Conservation (phyloP, 75 land plant species). For the Cupressus sempervirens region DNA sequence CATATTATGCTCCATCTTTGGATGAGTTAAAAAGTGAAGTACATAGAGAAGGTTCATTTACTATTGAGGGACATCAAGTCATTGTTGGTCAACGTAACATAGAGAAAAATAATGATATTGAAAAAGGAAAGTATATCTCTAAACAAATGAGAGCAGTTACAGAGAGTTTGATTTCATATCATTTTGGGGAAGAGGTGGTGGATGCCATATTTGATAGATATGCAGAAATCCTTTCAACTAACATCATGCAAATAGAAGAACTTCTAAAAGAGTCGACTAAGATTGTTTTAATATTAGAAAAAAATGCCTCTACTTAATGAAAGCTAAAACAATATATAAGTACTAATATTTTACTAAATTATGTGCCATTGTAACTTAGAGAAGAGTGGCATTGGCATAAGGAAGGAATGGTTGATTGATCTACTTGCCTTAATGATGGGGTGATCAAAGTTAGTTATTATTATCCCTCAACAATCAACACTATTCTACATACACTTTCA, state of each 20-base stretch:
- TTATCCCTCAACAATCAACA: too few species aligned
- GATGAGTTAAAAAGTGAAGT: slow-evolving; percentile 11
- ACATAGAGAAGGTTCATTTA: slow-evolving; percentile 17
- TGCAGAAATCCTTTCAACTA: background rate
- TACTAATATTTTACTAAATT: too few species aligned
- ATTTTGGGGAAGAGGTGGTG: slow-evolving; percentile 17
- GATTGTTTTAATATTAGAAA: background rate
- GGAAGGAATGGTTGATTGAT: too few species aligned
- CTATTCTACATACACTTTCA: too few species aligned
- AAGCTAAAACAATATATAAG: background rate
- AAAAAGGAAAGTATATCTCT: background rate
- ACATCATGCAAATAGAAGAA: background rate
- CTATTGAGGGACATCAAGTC: background rate
- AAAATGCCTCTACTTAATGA: background rate
- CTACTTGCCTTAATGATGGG: too few species aligned
- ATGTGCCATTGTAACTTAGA: too few species aligned
- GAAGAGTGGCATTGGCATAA: too few species aligned
- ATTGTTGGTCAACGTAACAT: background rate
- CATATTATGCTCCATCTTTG: slow-evolving; percentile 17
- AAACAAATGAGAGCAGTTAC: slow-evolving; percentile 24
- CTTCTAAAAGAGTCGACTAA: background rate
- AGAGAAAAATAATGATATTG: slow-evolving; percentile 1
- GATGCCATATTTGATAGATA: background rate
- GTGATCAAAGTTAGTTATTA: too few species aligned
- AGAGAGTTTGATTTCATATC: slow-evolving; percentile 18